These are phyloP conservation scores for Epicoccum nigrum DNA, from an alignment of 2,329 filamentous ascomycete genomes.

Conservation along the genomic window DNA sequence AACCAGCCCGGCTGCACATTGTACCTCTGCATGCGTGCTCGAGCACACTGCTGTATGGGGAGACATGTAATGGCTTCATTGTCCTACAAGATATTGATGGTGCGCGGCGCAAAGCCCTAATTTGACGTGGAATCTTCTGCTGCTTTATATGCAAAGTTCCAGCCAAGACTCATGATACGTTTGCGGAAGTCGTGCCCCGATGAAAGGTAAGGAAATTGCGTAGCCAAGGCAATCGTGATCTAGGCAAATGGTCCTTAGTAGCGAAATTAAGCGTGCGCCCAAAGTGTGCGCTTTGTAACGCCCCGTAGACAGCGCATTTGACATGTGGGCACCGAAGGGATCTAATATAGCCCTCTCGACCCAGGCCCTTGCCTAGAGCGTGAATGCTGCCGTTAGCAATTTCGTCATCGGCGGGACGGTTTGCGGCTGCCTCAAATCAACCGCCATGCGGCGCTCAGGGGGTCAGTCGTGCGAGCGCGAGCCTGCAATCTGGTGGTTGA, in stretches of 20 bases:
- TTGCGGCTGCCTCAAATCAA: conserved; percentile 4
- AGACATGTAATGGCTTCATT: background rate
- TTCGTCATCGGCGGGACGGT: conserved; percentile 23
- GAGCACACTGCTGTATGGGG: too few relatives aligned
- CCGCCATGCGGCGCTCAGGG: conserved; percentile 32
- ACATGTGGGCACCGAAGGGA: conserved; percentile 31
- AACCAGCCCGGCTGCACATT: conserved; percentile 2
- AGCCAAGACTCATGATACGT: background rate
- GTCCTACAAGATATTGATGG: background rate
- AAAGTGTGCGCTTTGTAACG: conserved; percentile 21
- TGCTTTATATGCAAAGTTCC: conserved; percentile 1
- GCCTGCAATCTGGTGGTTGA: conserved; percentile 6
- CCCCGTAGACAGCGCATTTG: conserved; percentile 18
- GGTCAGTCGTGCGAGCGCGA: conserved; percentile 2
- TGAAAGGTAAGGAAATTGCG: conserved; percentile 13
- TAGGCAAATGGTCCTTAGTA: background rate
- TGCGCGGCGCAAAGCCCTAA: background rate
- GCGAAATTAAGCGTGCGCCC: conserved; percentile 12
- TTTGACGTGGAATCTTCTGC: background rate
- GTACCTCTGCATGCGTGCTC: conserved; percentile 7
- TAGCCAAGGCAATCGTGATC: conserved; percentile 9
- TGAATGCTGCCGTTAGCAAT: conserved; percentile 19
- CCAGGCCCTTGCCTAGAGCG: conserved; percentile 17
- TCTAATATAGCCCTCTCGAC: conserved; percentile 27
- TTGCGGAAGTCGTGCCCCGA: background rate